Percentiles rank a stretch among this genome's conserved stretches.
These are phyloP conservation scores for Spathaspora gorwiae DNA, from an alignment of 805 yeast species.

Conservation along the genomic window DNA sequence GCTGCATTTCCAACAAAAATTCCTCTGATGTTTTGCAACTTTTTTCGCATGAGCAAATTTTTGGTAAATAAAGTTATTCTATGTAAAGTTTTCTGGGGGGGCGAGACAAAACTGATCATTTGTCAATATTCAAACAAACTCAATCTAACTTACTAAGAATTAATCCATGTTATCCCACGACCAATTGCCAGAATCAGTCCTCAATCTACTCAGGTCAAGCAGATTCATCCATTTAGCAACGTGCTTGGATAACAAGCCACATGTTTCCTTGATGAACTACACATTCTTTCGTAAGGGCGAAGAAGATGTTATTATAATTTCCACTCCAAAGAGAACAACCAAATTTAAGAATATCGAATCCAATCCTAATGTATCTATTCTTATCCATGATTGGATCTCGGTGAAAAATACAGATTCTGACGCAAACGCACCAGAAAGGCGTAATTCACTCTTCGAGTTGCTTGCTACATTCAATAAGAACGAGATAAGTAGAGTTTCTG, in stretches of 20 bases:
- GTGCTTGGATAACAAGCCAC: constrained; percentile 67
- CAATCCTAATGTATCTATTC: constrained; percentile 76
- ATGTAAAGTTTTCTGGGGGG: too few species aligned
- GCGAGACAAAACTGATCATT: too few species aligned
- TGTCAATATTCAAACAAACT: too few species aligned
- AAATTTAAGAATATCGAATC: constrained; percentile 64
- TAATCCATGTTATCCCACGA: constrained; percentile 6
- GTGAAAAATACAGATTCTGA: constrained; percentile 36
- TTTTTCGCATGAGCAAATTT: neutral
- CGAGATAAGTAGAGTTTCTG: constrained; percentile 75
- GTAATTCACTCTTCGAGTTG: constrained; percentile 42
- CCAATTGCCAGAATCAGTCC: constrained; percentile 33
- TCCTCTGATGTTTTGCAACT: neutral
- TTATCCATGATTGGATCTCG: constrained; percentile 89
- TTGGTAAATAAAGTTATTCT: too few species aligned
- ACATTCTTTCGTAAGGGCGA: constrained; percentile 49
- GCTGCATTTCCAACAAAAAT: neutral
- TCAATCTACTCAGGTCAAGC: constrained; percentile 49
- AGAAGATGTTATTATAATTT: constrained; percentile 56
- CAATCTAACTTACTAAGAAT: too few species aligned
- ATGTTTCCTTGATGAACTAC: constrained; percentile 89
- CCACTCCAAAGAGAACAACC: constrained; percentile 67
- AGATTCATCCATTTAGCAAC: constrained; percentile 84
- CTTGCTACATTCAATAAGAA: constrained; percentile 74
- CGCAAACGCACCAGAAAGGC: constrained; percentile 13